These are phyloP conservation scores for Arabis hirsuta DNA, from an alignment of 345 rosid genomes.

Conservation along the genomic window DNA sequence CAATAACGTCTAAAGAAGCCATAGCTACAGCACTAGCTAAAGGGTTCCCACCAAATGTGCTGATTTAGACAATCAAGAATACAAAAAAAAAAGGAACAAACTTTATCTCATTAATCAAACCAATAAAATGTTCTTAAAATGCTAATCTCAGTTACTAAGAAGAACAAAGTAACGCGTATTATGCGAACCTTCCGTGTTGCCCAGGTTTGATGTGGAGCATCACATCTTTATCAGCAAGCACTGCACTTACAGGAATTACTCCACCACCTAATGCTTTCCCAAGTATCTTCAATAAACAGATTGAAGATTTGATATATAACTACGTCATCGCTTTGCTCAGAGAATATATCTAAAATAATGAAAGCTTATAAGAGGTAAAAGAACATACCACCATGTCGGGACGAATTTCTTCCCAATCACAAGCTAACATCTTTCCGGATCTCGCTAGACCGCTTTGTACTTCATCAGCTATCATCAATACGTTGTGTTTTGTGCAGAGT, in stretches of 20 bases:
- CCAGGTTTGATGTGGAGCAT: slow-evolving; percentile 97
- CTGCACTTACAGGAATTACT: slow-evolving; percentile 92
- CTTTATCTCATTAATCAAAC: slow-evolving; percentile 6
- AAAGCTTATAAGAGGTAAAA: not conserved
- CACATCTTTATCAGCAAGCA: slow-evolving; percentile 82
- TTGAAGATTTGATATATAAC: slow-evolving; percentile 14
- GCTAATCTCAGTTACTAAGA: not conserved
- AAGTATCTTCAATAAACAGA: slow-evolving; percentile 53
- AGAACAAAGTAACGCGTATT: not conserved
- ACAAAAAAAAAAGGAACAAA: not conserved
- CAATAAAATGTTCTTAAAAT: not conserved
- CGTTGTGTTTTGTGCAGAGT: slow-evolving; percentile 76
- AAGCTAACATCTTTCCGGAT: slow-evolving; percentile 87
- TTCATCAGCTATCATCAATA: slow-evolving; percentile 96
- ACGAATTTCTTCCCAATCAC: slow-evolving; percentile 91
- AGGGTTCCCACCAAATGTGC: slow-evolving; percentile 98
- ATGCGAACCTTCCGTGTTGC: slow-evolving; percentile 87
- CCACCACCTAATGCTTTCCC: slow-evolving; percentile 99
- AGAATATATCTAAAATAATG: not conserved
- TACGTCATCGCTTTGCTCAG: slow-evolving; percentile 4
- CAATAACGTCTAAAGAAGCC: slow-evolving; percentile 81
- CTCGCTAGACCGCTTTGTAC: slow-evolving; percentile 95
- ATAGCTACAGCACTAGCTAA: slow-evolving; percentile 94
- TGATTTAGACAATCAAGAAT: slow-evolving; percentile 33
- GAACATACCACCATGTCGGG: slow-evolving; percentile 87